Evolutionary conservation across 2,329 filamentous ascomycete genomes (phyloP).

Genomic region (Cladophialophora carrionii): DNA sequence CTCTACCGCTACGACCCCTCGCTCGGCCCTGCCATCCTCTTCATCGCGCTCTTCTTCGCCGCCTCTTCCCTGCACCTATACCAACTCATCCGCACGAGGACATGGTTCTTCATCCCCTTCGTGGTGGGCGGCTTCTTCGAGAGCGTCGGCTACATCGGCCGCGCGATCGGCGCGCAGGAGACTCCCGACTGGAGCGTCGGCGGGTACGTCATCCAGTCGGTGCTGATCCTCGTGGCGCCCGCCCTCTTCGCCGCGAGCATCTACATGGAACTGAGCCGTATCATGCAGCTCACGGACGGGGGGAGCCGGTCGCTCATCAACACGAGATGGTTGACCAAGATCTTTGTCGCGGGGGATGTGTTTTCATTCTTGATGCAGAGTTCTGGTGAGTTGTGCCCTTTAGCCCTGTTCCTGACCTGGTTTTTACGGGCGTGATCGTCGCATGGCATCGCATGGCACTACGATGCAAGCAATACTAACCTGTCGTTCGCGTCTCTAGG

Average conservation of each 20-base stretch:
- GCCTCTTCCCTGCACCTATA: constrained; percentile 37
- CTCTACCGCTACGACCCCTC: constrained; percentile 46
- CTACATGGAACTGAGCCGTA: constrained; percentile 54
- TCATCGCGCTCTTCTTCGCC: constrained; percentile 44
- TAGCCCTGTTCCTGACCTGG: not conserved
- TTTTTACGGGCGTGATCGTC: not conserved
- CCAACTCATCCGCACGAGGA: constrained; percentile 44
- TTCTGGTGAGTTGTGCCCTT: constrained; percentile 2
- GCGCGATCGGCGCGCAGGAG: constrained; percentile 38
- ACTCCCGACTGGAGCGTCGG: constrained; percentile 19
- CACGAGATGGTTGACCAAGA: constrained; percentile 44
- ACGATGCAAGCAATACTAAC: not conserved
- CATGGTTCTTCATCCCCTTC: constrained; percentile 50
- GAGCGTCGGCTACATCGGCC: constrained; percentile 43
- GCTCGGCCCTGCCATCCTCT: constrained; percentile 43
- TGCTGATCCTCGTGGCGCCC: constrained; percentile 52
- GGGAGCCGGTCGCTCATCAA: constrained; percentile 44
- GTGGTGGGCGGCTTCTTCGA: constrained; percentile 47
- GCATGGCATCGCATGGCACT: not conserved
- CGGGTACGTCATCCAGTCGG: constrained; percentile 42
- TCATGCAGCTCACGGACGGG: constrained; percentile 46
- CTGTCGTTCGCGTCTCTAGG: constrained; percentile 4
- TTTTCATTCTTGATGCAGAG: constrained; percentile 52
- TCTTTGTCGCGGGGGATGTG: constrained; percentile 51
- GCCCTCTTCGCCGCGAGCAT: constrained; percentile 53